Evolutionary conservation across 1,139 yeast genomes (phyloP).

Genomic region (Lodderomyces jiufengensis): DNA sequence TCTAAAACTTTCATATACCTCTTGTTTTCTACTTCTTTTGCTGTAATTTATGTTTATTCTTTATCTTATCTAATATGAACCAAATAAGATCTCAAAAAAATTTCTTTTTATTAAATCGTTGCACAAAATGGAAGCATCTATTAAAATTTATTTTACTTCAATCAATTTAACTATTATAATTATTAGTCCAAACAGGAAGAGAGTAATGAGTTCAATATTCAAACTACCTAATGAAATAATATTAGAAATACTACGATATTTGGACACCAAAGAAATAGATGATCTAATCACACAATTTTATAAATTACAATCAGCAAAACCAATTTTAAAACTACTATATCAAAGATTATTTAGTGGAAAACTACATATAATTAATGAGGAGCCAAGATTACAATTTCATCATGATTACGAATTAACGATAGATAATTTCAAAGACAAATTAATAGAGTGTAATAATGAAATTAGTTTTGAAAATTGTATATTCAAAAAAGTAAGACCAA

Average conservation of each 20-base stretch:
- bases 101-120: no score
- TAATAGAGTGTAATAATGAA: conserved; percentile 4
- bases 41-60: no score
- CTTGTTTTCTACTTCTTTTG: no score
- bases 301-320: conserved; percentile 3
- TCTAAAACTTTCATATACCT: no score
- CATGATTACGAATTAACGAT: conserved; percentile 13
- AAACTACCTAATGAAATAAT: conserved; percentile 27
- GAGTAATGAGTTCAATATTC: conserved; percentile 4
- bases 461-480: conserved; percentile 10
- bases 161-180: no score
- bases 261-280: conserved; percentile 22
- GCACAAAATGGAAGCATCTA: no score
- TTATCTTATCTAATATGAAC: no score
- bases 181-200: no score
- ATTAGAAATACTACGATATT: conserved; percentile 19
- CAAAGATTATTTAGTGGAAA: conserved; percentile 23
- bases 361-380: conserved; percentile 16
- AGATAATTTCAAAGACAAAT: conserved; percentile 11
- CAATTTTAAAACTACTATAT: conserved; percentile 13
- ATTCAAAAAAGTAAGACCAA: conserved; percentile 24
- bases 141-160: no score
- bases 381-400: conserved; percentile 9
- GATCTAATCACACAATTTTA: conserved; percentile 14
- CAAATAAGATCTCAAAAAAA: no score